phyloP scores from a whole-genome alignment of 148 eudicot species.

The Fagopyrum homotropicum region DNA sequence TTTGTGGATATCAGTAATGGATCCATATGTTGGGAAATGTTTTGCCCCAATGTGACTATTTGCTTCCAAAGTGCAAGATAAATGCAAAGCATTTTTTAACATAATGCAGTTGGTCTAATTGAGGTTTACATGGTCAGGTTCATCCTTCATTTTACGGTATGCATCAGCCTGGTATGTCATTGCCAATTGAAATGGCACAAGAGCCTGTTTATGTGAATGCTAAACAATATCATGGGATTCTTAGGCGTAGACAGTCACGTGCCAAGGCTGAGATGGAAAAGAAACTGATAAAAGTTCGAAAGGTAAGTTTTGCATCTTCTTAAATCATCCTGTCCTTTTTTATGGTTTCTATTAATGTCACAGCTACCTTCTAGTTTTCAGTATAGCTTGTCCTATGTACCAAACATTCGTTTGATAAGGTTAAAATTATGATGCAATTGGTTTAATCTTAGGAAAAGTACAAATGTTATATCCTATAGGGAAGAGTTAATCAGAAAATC shows the following conservation, averaged over 20 bases:
- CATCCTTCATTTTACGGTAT: conserved; percentile 58
- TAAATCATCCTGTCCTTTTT: background rate
- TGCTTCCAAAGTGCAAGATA: background rate
- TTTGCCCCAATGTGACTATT: background rate
- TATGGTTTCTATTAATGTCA: background rate
- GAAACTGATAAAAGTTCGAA: conserved; percentile 74
- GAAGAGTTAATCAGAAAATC: background rate
- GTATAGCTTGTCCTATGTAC: background rate
- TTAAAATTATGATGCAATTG: conserved; percentile 2
- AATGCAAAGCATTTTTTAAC: background rate
- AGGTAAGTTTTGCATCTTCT: conserved; percentile 33
- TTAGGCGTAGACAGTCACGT: conserved; percentile 84
- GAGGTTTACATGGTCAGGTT: conserved; percentile 31
- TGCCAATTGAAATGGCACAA: conserved; percentile 80
- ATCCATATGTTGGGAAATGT: background rate
- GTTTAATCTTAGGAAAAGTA: background rate
- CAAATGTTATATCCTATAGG: background rate
- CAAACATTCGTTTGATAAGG: background rate
- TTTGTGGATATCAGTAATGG: background rate
- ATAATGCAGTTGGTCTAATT: background rate
- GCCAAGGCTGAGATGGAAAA: conserved; percentile 95
- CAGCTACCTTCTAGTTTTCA: background rate
- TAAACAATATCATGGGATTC: conserved; percentile 81
- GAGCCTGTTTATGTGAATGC: conserved; percentile 98
- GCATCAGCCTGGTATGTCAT: conserved; percentile 71